Evolutionary conservation across 2,329 filamentous ascomycete genomes (phyloP), one percentile per base, ranked within the genome.

Genomic region (Colletotrichum tabaci): DNA sequence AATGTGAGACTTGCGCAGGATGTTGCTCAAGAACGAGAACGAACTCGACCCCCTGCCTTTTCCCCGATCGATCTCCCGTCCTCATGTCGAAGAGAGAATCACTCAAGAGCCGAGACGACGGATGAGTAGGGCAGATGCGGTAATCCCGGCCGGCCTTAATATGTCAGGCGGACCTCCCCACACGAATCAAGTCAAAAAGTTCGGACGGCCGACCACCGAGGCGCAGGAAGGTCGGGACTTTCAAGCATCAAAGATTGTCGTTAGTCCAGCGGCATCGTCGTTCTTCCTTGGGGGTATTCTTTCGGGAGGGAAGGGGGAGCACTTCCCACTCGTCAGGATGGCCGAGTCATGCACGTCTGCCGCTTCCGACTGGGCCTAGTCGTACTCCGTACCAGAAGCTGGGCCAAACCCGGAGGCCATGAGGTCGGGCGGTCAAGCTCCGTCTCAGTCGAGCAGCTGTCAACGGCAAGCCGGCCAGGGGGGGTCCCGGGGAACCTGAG

Each of bases 391-490:
- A 47, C 60, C 35, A 35, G 65, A 72, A 49, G 69, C 21, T 64
- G 60, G 58, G 60, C 35, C 60, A 69, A 38, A 38, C 60, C 65
- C 65, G 44, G 69, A 47, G 46, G 49, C 16, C 16, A 57, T 47
- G 47, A 7, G 63, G 18, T 60, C 42, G 30, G 46, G 46, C 52
- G 44, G 35, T 53, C 65, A 69, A 58, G 65, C 66, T 44, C 69
- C 65, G 65, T 63, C 60, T 60, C 57, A 74, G 72, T 52, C 35
- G 12, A 66, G 16, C n/a, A 61, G 35, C 56, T 66, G 61, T 61
- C 57, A 66, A 56, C 71, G 67, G 71, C 21, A 61, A 38, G 49
- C 70, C 67, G 57, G 44, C 50, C 57, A 70, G 46, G 71, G 52
- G 35, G 35, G 30, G 21, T 23, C 2, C 21, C 21, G 61, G 38